Evolutionary conservation across 768 basidiomycete genomes (phyloP), one percentile per base, ranked within the genome.

Genomic region (Amanita exitialis): DNA sequence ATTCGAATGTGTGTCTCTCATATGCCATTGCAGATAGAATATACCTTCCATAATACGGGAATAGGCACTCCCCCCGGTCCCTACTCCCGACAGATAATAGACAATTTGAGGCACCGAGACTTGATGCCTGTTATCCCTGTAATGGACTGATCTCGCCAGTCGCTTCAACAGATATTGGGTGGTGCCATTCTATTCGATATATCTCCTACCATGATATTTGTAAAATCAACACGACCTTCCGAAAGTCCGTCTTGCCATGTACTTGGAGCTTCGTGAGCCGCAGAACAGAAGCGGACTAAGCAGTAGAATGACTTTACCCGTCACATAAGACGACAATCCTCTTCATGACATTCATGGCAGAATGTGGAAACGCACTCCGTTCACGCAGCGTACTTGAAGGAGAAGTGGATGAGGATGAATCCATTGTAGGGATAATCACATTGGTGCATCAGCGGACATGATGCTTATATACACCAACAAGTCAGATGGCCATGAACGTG

Each of bases 251-350:
- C 82, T 66, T 86, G 78, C 83, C 85, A 86, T 16, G 84, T 87
- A 38, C 84, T 87, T 45, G 23, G 36, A 56, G 45, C 34, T 23
- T 18, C 25, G 3, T 47, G 27, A 47, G 27, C 18, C 21, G 43
- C 20, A 13, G 20, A 21, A 21, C 20, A 18, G 18, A 21, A 41
- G 13, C 30, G 16, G 56, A 15, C 52, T 18, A 38, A 46, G 46
- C 32, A 12, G 15, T 21, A 35, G 15, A 38, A 25, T 12, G 34
- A 38, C 62, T 76, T 57, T 53, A 82, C 86, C 86, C 86, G 59
- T 88, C 86, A 55, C 86, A 88, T 57, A 83, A 87, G 34, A 88
- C 71, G 25, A 86, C 70, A 44, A 88, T 76, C 48, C 86, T 71
- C 58, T 86, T 86, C 53, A 67, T 72, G 3, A 66, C 56, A 48